Percentiles rank a stretch among this genome's conserved stretches.
Evolutionary conservation across 306 rosid genomes (phyloP).

Genomic region (Mimosa pudica): DNA sequence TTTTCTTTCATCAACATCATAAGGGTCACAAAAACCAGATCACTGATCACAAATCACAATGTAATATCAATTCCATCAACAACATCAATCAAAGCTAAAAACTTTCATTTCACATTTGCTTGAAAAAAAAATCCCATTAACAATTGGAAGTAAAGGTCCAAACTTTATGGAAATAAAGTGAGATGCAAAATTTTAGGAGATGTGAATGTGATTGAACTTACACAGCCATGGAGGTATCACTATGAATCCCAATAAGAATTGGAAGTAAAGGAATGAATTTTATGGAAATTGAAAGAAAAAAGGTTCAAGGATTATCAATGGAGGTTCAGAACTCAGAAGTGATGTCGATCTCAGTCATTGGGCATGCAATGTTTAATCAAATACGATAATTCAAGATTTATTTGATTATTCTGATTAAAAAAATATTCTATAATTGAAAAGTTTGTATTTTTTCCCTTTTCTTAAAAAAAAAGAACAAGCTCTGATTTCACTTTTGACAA

Average conservation of each 20-base stretch:
- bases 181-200: neutral
- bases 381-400: too few species aligned
- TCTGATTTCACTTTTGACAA: too few species aligned
- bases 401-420: too few species aligned
- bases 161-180: neutral
- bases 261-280: neutral
- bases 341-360: neutral
- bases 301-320: neutral
- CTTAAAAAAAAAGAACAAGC: too few species aligned
- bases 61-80: neutral
- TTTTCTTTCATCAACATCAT: neutral
- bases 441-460: too few species aligned
- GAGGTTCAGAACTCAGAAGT: neutral
- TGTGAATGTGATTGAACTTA: conserved; percentile 18
- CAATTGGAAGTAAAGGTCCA: too few species aligned
- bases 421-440: too few species aligned
- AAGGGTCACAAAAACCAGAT: neutral
- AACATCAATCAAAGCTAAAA: neutral
- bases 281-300: neutral
- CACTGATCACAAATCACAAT: neutral
- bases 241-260: neutral
- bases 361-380: neutral
- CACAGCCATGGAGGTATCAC: conserved; percentile 33
- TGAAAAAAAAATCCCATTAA: neutral
- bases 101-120: neutral